A percentile compares a stretch with the other conserved stretches of the same genome.
Evolutionary conservation across 2,329 filamentous ascomycete genomes (phyloP).

Genomic region (Conoideocrella luteorostrata): DNA sequence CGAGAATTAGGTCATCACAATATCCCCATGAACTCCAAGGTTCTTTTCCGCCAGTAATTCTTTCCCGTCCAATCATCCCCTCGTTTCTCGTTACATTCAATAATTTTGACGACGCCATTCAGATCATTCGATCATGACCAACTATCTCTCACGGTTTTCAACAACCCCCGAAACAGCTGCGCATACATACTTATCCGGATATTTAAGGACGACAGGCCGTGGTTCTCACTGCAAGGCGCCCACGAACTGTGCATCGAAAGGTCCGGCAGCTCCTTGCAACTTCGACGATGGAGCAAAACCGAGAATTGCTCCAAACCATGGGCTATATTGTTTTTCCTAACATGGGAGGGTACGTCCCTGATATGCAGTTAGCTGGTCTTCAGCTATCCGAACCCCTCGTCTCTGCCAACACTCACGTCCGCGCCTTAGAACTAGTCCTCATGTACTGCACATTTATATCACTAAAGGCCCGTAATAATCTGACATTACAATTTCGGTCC

Average conservation of each 20-base stretch:
- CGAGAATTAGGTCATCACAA: conserved; percentile 35
- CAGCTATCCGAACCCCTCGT: neutral
- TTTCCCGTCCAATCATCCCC: neutral
- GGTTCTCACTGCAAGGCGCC: conserved; percentile 44
- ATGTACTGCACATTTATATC: conserved; percentile 53
- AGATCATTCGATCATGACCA: conserved; percentile 51
- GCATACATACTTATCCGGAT: conserved; percentile 44
- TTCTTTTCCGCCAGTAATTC: conserved; percentile 48
- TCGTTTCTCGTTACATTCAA: conserved; percentile 4
- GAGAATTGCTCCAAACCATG: conserved; percentile 42
- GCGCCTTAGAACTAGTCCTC: conserved; percentile 49
- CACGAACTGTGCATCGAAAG: conserved; percentile 50
- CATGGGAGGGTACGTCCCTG: conserved; percentile 48
- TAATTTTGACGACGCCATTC: conserved; percentile 7
- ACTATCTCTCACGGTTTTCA: conserved; percentile 47
- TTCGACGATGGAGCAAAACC: conserved; percentile 45
- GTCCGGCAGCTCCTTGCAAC: conserved; percentile 39
- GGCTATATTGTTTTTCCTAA: conserved; percentile 50
- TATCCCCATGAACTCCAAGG: conserved; percentile 41
- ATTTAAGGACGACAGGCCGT: conserved; percentile 30
- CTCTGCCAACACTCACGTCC: neutral
- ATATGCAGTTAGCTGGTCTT: neutral
- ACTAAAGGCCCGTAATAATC: conserved; percentile 44
- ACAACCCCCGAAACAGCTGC: conserved; percentile 35
- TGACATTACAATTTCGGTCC: conserved; percentile 36